These are phyloP conservation scores for Pythium vanterpoolii DNA, from an alignment of 352 stramenopile genomes.

Conservation along the genomic window DNA sequence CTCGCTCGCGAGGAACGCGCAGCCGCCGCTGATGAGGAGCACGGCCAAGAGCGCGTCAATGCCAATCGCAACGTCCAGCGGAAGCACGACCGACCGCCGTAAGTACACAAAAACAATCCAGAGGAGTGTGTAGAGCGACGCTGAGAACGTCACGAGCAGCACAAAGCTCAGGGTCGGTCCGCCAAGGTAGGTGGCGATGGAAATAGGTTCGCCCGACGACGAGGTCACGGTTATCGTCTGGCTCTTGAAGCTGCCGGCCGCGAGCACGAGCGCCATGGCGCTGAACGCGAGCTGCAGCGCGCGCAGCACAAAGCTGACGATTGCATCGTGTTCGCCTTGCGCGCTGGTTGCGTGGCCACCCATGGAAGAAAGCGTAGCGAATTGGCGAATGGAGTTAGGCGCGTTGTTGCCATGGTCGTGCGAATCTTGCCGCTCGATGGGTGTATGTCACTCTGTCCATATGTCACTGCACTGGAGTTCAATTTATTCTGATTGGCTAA, in stretches of 20 bases:
- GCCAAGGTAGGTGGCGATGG: slow-evolving; percentile 56
- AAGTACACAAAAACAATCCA: slow-evolving; percentile 50
- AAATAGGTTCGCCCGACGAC: slow-evolving; percentile 11
- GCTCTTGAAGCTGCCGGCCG: slow-evolving; percentile 44
- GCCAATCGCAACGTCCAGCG: slow-evolving; percentile 41
- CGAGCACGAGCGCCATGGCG: slow-evolving; percentile 44
- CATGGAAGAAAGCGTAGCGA: too few relatives aligned
- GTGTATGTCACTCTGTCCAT: slow-evolving; percentile 17
- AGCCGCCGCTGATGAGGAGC: slow-evolving; percentile 62
- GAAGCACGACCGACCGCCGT: slow-evolving; percentile 27
- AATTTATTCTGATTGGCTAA: background rate
- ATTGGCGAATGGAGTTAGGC: too few relatives aligned
- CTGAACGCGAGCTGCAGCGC: slow-evolving; percentile 46
- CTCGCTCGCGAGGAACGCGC: slow-evolving; percentile 55
- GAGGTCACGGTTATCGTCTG: slow-evolving; percentile 25
- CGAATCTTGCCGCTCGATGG: background rate
- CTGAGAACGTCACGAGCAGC: slow-evolving; percentile 58
- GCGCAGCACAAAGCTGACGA: slow-evolving; percentile 48
- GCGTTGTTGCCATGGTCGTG: too few relatives aligned
- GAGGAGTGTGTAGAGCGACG: slow-evolving; percentile 42
- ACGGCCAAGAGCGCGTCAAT: slow-evolving; percentile 66
- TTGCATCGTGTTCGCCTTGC: slow-evolving; percentile 33
- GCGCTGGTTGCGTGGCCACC: slow-evolving; percentile 22
- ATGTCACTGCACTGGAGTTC: slow-evolving; percentile 18
- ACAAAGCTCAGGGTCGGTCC: slow-evolving; percentile 57